Evolutionary conservation across 805 yeast species (phyloP), one percentile per base, ranked within the genome.

Genomic region (Wickerhamomyces alni): DNA sequence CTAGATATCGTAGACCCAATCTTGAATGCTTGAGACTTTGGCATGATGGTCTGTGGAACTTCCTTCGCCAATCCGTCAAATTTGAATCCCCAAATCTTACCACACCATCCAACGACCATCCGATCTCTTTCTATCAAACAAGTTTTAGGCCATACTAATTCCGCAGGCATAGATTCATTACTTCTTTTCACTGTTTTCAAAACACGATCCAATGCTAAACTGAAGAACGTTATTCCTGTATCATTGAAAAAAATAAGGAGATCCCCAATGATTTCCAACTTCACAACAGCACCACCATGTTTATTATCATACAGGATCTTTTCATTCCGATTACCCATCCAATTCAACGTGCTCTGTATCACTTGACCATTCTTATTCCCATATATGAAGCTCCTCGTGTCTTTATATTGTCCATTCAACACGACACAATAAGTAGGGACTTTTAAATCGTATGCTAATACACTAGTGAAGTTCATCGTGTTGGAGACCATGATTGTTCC

Each of bases 341-440:
- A 91, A 51, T 84, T 85, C 46, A 80, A 71, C 29, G 82, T 81
- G 1, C 94, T 82, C 35, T 79, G 63, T 0, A 84, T 62, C 0
- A 93, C 81, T 35, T 84, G 78, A 0, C 97, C 97, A 8, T 88
- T 81, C 64, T 82, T 87, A 0, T 97, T 97, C 3, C 98, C 97
- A 25, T 89, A 80, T 0, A 87, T 69, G 50, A 88, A 91, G 9
- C 82, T 70, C 40, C 77, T 74, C 0, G 80, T 70, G 9, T 68
- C 69, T 30, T 57, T 59, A 57, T 87, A 93, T 41, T 80, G 75
- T 10, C 78, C 77, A 49, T 85, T 93, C 6, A 93, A 59, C 0
- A 87, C 85, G 3, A 91, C 94, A 0, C 95, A 80, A 55, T 88
- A 94, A 0, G 93, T 74, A 0, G 98, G 97, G 22, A 97, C 67